Evolutionary conservation across 1,284 basidiomycete genomes (phyloP), one percentile per base, ranked within the genome.

Genomic region (Lentinula novae-zelandiae): DNA sequence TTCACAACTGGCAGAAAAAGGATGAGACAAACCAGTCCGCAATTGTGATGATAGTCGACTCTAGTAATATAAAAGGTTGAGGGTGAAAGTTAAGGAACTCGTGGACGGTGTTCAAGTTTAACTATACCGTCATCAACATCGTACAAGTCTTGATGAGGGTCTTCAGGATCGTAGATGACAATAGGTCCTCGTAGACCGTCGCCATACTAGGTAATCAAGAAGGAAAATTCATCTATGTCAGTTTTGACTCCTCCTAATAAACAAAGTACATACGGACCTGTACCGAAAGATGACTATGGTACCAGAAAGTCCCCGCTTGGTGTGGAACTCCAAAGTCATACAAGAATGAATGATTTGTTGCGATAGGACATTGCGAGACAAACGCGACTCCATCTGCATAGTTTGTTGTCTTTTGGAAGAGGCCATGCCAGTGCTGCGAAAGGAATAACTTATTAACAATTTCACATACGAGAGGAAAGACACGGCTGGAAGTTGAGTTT

Each of bases 251-350:
- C 10, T 12, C 10, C 13, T n/a, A 7, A 5, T 5, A 10, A 34
- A 22, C 8, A 46, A 12, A 5, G 39, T 27, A 53, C 9, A 27
- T n/a, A n/a, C 54, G 31, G 34, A 56, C 54, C 54, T 56, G 54
- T 15, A 56, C 54, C 12, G 60, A 40, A 22, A 52, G 39, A 51
- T 58, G 57, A 38, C 34, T 39, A 49, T 58, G 57, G n/a, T 58
- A 67, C 71, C 71, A 71, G 61, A 63, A 71, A 6, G 69, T 70
- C 2, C 70, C 69, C 44, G 66, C 60, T 62, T 70, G 69, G 27
- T 64, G 62, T 34, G 58, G 54, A n/a, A 61, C 51, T 46, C 34
- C n/a, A 38, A 62, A 62, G 9, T 57, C 27, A 72, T 73, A 73
- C 53, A 67, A 12, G 60, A 71, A 75, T 0, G 69, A 69, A 49